Evolutionary conservation across 2,329 filamentous ascomycete species (phyloP), one percentile per base, ranked within the genome.

Genomic region (Laburnicola sp.): DNA sequence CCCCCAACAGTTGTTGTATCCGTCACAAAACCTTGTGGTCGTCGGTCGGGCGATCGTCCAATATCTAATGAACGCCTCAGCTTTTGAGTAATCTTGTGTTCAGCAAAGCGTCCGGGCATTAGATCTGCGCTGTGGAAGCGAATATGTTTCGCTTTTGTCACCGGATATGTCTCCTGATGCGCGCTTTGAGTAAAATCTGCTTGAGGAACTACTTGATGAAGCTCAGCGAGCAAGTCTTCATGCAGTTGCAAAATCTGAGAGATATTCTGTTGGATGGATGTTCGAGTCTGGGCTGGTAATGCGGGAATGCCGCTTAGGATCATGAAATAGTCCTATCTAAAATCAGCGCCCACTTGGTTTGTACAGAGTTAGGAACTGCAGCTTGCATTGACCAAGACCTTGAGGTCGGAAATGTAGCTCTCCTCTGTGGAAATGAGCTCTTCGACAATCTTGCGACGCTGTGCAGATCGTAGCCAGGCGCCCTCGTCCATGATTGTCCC

Each of bases 391-490:
- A 88, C 87, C 52, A 97, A 78, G 58, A 94, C 91, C 62, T 90
- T 90, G 51, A 97, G 74, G 64, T 96, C 93, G 11, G 86, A 84
- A 62, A 97, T 86, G 69, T 97, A 97, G 64, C 87, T 85, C 68
- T 94, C 88, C 71, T 97, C 94, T 0, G 92, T 96, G 50, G 76
- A 82, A 54, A 97, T 84, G 44, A 97, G 77, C 74, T 97, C 94
- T 66, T 94, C 89, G 31, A 97, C 74, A 34, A 96, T 85, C 55
- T 86, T 85, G 10, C 90, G 84, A 54, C 94, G 84, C 64, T 91
- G 88, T 21, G 88, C 73, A 1, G 90, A 84, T 46, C 92, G 84
- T 58, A 86, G 82, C 36, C 82, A 82, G n/a, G 88, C 86, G 27
- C 80, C 85, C 51, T 86, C 82, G 59, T 96, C 91, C 8, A 86